phyloP scores from a whole-genome alignment of 768 basidiomycete species.

The Kondoa malvinella region DNA sequence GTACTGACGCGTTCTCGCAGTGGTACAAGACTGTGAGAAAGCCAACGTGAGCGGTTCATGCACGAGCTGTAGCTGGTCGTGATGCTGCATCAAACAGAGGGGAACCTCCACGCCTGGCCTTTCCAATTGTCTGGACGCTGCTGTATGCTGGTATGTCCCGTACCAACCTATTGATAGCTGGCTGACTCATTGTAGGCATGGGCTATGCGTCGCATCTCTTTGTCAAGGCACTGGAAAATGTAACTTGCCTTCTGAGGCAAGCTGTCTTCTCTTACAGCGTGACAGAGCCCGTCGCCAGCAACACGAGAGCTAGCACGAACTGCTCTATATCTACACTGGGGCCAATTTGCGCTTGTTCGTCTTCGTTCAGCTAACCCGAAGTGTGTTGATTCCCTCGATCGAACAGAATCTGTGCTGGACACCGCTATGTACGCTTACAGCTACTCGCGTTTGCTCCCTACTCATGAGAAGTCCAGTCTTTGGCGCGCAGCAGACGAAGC shows the following conservation, averaged over 20 bases:
- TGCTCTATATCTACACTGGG: slow-evolving; percentile 24
- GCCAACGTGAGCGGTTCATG: slow-evolving; percentile 7
- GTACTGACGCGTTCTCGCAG: neutral
- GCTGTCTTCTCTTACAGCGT: neutral
- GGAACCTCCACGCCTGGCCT: slow-evolving; percentile 17
- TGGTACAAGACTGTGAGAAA: slow-evolving; percentile 16
- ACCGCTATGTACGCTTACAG: slow-evolving; percentile 11
- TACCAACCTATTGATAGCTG: neutral
- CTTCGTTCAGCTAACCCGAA: neutral
- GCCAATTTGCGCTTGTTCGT: slow-evolving; percentile 14
- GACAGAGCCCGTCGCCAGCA: neutral
- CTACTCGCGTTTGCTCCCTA: neutral
- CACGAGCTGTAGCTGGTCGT: neutral
- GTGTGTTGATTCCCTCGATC: neutral
- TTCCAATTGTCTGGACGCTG: slow-evolving; percentile 20
- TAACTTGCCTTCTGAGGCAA: slow-evolving; percentile 12
- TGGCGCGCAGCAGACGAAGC: slow-evolving; percentile 1
- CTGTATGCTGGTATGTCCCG: slow-evolving; percentile 19
- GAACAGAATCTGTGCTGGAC: slow-evolving; percentile 21
- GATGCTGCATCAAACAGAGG: neutral
- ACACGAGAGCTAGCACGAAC: neutral
- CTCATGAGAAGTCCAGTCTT: neutral
- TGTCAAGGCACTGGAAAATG: slow-evolving; percentile 2
- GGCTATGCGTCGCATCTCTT: slow-evolving; percentile 19
- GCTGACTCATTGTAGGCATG: neutral